Evolutionary conservation across 345 rosid species (phyloP), one percentile per base, ranked within the genome.

Genomic region (Pugionium cornutum): DNA sequence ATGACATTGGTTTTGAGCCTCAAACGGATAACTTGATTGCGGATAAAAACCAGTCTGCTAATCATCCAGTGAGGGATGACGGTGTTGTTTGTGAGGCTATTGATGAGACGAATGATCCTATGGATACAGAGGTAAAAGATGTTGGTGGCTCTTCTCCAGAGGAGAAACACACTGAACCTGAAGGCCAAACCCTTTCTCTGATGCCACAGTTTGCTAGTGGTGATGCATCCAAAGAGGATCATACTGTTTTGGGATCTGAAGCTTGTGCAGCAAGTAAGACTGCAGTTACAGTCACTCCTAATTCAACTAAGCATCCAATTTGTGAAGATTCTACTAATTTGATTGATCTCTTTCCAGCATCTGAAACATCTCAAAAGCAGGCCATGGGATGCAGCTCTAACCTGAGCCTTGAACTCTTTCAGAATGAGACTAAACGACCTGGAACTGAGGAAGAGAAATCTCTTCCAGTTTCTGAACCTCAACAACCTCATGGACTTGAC

Each of bases 21-120:
- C 70, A 58, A 32, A 50, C 36, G 7, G 56, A 50, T 60, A 80
- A 74, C 51, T 40, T 31, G 54, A 70, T 71, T 26, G 53, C 63
- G 4, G 65, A 64, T 6, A 40, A 64, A 29, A 80, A 66, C 63
- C 84, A 73, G 67, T 73, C 75, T 55, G 47, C 73, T 57, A 64
- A 41, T 28, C 56, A 79, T 74, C 82, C 69, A 25, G 53, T 54
- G 34, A 79, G 74, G 53, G 69, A 62, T 55, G 18, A 56, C 4
- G 77, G 54, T 58, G 56, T 70, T 61, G 56, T 58, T 55, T 33
- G 58, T 8, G 46, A n/a, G 58, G 66, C 50, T 51, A 6, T 41
- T 8, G 9, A 36, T 42, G 53, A 49, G 60, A 72, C 40, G 50
- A 44, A 53, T 66, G 26, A 11, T 58, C 39, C 44, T 58, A 26